Conservation (phyloP, 1,284 basidiomycete species). For the Marasmius fiardii region DNA sequence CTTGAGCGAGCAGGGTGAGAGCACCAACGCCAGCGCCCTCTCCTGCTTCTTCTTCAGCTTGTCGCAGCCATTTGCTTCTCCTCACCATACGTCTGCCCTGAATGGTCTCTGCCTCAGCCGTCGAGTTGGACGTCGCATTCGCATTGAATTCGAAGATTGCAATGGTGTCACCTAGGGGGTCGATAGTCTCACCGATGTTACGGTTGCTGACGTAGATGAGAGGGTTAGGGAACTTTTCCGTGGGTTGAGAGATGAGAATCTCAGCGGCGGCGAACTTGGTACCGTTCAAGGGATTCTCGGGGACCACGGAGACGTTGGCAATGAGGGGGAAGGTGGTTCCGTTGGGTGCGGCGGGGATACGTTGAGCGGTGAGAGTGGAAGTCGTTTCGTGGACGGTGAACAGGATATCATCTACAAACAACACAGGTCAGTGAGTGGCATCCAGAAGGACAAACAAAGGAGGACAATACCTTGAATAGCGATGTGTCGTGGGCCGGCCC, state of each 20-base stretch:
- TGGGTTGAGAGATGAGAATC: slow-evolving; percentile 49
- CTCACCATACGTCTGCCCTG: slow-evolving; percentile 12
- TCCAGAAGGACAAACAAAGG: not conserved
- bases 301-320: slow-evolving; percentile 50
- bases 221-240: slow-evolving; percentile 40
- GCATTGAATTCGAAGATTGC: slow-evolving; percentile 47
- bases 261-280: slow-evolving; percentile 49
- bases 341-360: slow-evolving; percentile 36
- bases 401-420: slow-evolving; percentile 38
- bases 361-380: slow-evolving; percentile 46
- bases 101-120: slow-evolving; percentile 1
- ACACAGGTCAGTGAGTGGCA: not conserved
- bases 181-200: slow-evolving; percentile 44
- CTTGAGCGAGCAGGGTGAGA: slow-evolving; percentile 43
- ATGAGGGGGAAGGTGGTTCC: slow-evolving; percentile 42
- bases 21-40: slow-evolving; percentile 15
- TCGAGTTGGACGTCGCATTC: not conserved
- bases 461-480: slow-evolving; percentile 34
- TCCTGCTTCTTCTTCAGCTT: slow-evolving; percentile 7
- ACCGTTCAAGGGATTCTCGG: slow-evolving; percentile 36
- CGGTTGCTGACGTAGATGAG: slow-evolving; percentile 65
- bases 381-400: slow-evolving; percentile 49
- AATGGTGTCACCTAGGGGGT: slow-evolving; percentile 53
- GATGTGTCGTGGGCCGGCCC: slow-evolving; percentile 59
- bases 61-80: slow-evolving; percentile 2